phyloP scores from a whole-genome alignment of 1,284 basidiomycete species.

The Pseudozyma sp. region DNA sequence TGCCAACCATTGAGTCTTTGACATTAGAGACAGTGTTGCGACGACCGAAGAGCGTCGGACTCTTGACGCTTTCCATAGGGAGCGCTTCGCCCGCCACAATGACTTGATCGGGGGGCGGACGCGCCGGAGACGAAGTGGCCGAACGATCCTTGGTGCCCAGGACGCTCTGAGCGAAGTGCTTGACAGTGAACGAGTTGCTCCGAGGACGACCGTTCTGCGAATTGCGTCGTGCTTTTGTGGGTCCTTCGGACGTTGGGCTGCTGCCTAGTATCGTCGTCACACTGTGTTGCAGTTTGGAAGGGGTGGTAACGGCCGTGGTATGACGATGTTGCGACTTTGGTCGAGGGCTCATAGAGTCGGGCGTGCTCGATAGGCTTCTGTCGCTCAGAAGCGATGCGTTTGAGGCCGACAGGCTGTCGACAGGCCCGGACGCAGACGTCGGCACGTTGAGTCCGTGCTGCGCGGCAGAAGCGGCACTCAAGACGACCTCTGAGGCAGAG shows the following conservation, averaged over 20 bases:
- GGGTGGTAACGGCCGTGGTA: conserved; percentile 35
- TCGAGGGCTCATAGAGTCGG: conserved; percentile 19
- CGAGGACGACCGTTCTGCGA: conserved; percentile 43
- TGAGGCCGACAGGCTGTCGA: conserved; percentile 1
- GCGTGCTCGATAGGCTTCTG: conserved; percentile 23
- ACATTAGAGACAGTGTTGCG: conserved; percentile 45
- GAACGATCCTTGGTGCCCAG: conserved; percentile 39
- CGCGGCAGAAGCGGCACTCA: neutral
- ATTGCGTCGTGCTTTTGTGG: conserved; percentile 20
- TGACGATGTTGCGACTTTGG: conserved; percentile 45
- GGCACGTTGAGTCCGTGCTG: neutral
- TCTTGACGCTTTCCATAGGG: conserved; percentile 50
- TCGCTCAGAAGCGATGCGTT: conserved; percentile 15
- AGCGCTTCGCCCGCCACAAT: conserved; percentile 47
- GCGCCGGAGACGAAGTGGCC: conserved; percentile 12
- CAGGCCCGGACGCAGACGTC: conserved; percentile 4
- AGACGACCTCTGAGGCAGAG: conserved; percentile 17
- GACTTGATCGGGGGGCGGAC: conserved; percentile 25
- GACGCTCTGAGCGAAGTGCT: conserved; percentile 49
- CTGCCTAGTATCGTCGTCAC: conserved; percentile 15
- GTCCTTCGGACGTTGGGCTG: conserved; percentile 20
- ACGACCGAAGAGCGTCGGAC: conserved; percentile 50
- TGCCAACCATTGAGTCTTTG: conserved; percentile 39
- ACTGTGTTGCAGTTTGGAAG: conserved; percentile 38
- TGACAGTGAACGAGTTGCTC: conserved; percentile 56